Evolutionary conservation across 345 rosid genomes (phyloP), one percentile per base, ranked within the genome.

Genomic region (Laguncularia racemosa): DNA sequence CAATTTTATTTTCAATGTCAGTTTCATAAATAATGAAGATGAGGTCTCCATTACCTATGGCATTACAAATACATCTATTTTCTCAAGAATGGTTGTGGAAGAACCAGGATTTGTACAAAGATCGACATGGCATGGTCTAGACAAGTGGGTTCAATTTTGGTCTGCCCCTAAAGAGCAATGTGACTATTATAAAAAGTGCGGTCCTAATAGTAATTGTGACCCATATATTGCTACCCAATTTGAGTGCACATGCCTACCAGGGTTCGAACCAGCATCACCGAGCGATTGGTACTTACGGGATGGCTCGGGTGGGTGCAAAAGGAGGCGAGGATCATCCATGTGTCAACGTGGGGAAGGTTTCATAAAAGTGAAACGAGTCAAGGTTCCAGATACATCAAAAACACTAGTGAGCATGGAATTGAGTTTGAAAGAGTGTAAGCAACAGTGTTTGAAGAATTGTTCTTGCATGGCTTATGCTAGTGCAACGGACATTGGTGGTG

Each of bases 171-270:
- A 70, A 44, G 95, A 92, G 45, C 70, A 60, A 19, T 92, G 96
- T 40, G 98, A 89, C 40, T 55, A 47, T 59, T 82, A 84, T 45
- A 33, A 60, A 15, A 65, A 71, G 33, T 92, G 96, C 46, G 98
- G 93, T 12, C 63, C 62, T 2, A 77, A 80, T 47, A 59, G 74
- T 62, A 70, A 66, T 12, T 82, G 89, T 16, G 73, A 83, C 61
- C 53, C 79, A 1, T 59, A 66, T 4, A 50, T 12, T 10, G 44
- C 71, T 0, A 81, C 61, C 1, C 56, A 57, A 55, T 78, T 70
- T 45, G 78, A 68, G 50, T 86, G 96, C 58, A 44, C 45, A 0
- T 90, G 97, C 64, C 46, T 85, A 7, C 91, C 91, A 0, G 96
- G 95, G 4, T 85, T 73, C 49, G 77, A 77, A 55, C 97, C 97